Percentiles rank a stretch among this genome's conserved stretches.
These are phyloP conservation scores for Trichoderma arundinaceum DNA, from an alignment of 2,329 filamentous ascomycete genomes.

Conservation along the genomic window DNA sequence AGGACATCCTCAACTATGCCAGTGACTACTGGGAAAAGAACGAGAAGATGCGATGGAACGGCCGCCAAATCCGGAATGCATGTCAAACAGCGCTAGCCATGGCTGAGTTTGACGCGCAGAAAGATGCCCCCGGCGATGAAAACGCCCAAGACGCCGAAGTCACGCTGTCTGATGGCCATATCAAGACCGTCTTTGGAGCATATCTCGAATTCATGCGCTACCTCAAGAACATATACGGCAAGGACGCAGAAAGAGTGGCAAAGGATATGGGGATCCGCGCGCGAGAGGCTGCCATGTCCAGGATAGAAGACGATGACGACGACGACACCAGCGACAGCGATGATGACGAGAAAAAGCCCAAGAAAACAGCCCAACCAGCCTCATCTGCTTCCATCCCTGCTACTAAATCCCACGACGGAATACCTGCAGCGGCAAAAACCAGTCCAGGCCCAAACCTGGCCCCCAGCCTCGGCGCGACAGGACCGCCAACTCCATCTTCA, in stretches of 20 bases:
- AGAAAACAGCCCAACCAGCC: not conserved
- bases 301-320: not conserved
- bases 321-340: not conserved
- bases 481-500: constrained; percentile 3
- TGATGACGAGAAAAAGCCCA: not conserved
- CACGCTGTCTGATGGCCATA: constrained; percentile 32
- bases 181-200: constrained; percentile 35
- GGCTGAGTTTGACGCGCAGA: constrained; percentile 44
- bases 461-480: not conserved
- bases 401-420: not conserved
- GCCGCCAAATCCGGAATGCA: constrained; percentile 35
- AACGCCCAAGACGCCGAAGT: constrained; percentile 30
- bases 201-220: constrained; percentile 38
- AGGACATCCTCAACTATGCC: constrained; percentile 10
- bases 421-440: not conserved
- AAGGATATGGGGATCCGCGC: constrained; percentile 21
- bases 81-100: constrained; percentile 37
- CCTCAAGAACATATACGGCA: constrained; percentile 32
- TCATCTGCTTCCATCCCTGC: not conserved
- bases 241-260: not conserved
- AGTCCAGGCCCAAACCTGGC: not conserved
- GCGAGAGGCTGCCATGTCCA: not conserved
- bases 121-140: constrained; percentile 29
- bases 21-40: constrained; percentile 5
- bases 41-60: constrained; percentile 31